These are phyloP conservation scores for Ceratobasidium sp. DNA, from an alignment of 1,284 basidiomycete genomes.

Conservation along the genomic window DNA sequence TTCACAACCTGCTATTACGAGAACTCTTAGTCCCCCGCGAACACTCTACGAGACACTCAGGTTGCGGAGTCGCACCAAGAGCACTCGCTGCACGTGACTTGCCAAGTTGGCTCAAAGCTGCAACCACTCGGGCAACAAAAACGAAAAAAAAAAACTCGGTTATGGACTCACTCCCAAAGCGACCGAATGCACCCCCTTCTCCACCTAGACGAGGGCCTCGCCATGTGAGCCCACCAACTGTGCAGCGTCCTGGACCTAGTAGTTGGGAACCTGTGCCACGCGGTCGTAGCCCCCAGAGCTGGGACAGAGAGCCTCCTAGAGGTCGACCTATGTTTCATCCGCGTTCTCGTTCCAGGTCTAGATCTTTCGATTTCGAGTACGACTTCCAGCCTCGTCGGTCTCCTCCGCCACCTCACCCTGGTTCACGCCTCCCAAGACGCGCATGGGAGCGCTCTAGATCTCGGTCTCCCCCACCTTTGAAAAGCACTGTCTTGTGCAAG, in stretches of 20 bases:
- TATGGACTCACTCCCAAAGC: slow-evolving; percentile 38
- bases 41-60: background rate
- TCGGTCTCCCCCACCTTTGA: slow-evolving; percentile 27
- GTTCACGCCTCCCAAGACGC: slow-evolving; percentile 31
- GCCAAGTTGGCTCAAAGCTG: background rate
- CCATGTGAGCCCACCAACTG: slow-evolving; percentile 39
- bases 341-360: slow-evolving; percentile 38
- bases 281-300: slow-evolving; percentile 26
- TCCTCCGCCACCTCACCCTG: slow-evolving; percentile 19
- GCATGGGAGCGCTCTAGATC: slow-evolving; percentile 41
- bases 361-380: slow-evolving; percentile 30
- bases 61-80: background rate
- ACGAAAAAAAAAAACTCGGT: background rate
- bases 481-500: slow-evolving; percentile 25
- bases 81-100: background rate
- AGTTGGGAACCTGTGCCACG: slow-evolving; percentile 41
- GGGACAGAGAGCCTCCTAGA: slow-evolving; percentile 35
- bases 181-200: slow-evolving; percentile 35
- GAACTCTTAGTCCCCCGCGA: background rate
- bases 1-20: too few species aligned
- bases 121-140: slow-evolving; percentile 1
- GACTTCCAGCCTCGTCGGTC: slow-evolving; percentile 23
- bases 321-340: slow-evolving; percentile 38
- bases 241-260: slow-evolving; percentile 33
- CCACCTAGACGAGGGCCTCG: slow-evolving; percentile 36